Base-by-base conservation (phyloP, 495 filamentous ascomycete species). In the Neurospora sp. region DNA sequence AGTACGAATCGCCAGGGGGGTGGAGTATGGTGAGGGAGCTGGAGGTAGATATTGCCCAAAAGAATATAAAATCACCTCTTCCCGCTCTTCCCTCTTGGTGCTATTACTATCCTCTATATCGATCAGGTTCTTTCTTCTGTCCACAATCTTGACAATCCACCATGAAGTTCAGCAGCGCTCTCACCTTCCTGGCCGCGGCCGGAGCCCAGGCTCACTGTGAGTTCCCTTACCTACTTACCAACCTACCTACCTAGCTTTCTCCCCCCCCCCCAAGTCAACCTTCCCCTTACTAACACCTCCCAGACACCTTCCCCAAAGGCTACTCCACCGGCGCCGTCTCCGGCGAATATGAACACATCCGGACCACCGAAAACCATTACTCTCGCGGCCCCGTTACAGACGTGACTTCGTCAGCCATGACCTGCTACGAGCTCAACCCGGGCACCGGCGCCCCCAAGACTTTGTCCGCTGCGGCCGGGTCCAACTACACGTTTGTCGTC, bases 301-400 rank as follows among this genome's bases (percentile, higher is more conserved):
- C 41, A 78, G 78, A 81, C 71, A 78, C 59, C n/a, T 72, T 78
- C 70, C 73, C 75, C 68, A 76, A 76, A 40, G 77, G 74, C 31
- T 71, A 70, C 73, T 75, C 73, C 41, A 72, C 79, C 39, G 76
- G 75, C 38, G 75, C 81, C 71, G 78, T 78, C 38, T 82, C 85
- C 69, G 81, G 82, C 76, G 80, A 80, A 37, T 84, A 79, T 53
- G 75, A 81, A 8, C 79, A 82, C 14, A 81, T 87, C 76, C 83
- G 83, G 22, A 84, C 80, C 76, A 86, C 86, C 75, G 80, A 86
- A 74, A 81, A 82, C 70, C 78, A 77, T 2, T 73, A 81, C 40
- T 84, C 82, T 48, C 78, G 78, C 73, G 76, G 74, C 44, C 81
- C 81, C 39, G 79, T 82, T 31, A 75, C 74, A 4, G 78, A 80